Evolutionary conservation across 805 yeast species (phyloP), one percentile per base, ranked within the genome.

Genomic region (Metschnikowia similis): DNA sequence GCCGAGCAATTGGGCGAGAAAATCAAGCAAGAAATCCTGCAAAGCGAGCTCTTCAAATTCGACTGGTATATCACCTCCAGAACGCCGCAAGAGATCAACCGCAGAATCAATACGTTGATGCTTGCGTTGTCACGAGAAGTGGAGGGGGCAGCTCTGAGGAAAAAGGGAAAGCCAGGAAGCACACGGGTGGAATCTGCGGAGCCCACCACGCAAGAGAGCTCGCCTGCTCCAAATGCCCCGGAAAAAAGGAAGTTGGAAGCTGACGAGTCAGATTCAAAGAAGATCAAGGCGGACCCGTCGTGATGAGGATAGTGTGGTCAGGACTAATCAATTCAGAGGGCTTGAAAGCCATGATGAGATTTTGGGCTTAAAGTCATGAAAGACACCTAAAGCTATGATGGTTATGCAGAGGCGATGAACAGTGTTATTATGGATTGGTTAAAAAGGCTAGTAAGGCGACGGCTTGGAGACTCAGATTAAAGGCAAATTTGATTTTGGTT

Each of bases 41-140:
- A 66, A 5, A 81, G 85, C 49, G 84, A 80, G 50, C 66, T 81
- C 37, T 87, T 87, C 67, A 74, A 75, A 36, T 87, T 84, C 61
- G 88, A 87, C 55, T 87, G 90, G 85, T 87, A 77, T 60, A 76
- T 87, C 58, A 72, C 74, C 45, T 83, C 91, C 0, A 74, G 95
- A 64, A 81, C 88, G 0, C 76, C 87, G 1, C 87, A 81, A 58
- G 96, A 87, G 54, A 59, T 87, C 34, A 80, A 84, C 13, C 78
- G 91, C 66, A 75, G 96, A 59, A 77, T 83, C 8, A 83, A 76
- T 40, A 85, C 94, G 0, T 69, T 87, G 37, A 63, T 87, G 41
- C 67, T 85, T 26, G 87, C 91, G 2, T 70, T 87, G 13, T 79
- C 87, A 0, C 79, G 88, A 62, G 92, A 87, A 35, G 47, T 53